phyloP scores from a whole-genome alignment of 1,284 basidiomycete genomes.

The Ceratobasidium theobromae region DNA sequence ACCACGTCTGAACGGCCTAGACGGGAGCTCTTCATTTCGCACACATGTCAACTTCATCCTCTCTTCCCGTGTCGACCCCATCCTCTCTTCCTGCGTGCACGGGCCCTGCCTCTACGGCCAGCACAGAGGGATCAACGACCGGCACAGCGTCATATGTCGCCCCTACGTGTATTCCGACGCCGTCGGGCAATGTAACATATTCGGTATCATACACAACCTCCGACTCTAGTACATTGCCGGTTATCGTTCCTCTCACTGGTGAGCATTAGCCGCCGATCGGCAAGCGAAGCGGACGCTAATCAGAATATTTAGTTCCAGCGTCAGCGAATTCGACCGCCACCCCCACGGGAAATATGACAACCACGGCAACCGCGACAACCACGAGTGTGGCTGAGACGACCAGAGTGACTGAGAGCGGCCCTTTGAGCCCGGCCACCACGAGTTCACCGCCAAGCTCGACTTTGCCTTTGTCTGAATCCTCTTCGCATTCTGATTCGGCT shows the following conservation, averaged over 20 bases:
- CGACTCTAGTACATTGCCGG: neutral
- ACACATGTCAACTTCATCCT: neutral
- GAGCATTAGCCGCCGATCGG: neutral
- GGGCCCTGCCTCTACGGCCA: neutral
- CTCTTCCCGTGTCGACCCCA: neutral
- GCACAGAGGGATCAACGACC: neutral
- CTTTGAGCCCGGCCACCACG: too few relatives aligned
- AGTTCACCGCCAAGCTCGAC: too few relatives aligned
- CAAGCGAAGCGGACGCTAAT: neutral
- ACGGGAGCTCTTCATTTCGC: too few relatives aligned
- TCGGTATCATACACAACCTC: constrained; percentile 3
- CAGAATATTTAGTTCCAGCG: neutral
- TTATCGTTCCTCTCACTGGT: constrained; percentile 11
- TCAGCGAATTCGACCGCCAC: neutral
- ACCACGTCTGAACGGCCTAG: too few relatives aligned
- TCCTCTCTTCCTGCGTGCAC: constrained; percentile 11
- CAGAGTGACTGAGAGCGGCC: too few relatives aligned
- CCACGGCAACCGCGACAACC: neutral
- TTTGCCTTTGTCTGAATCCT: too few relatives aligned
- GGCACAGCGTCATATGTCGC: constrained; percentile 3
- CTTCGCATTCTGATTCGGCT: too few relatives aligned
- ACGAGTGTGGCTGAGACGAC: neutral
- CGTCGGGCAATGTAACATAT: constrained; percentile 23
- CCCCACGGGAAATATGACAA: constrained; percentile 10
- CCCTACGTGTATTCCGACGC: constrained; percentile 17